phyloP scores from a whole-genome alignment of 2,329 filamentous ascomycete species.

The Xylariaceae sp. region DNA sequence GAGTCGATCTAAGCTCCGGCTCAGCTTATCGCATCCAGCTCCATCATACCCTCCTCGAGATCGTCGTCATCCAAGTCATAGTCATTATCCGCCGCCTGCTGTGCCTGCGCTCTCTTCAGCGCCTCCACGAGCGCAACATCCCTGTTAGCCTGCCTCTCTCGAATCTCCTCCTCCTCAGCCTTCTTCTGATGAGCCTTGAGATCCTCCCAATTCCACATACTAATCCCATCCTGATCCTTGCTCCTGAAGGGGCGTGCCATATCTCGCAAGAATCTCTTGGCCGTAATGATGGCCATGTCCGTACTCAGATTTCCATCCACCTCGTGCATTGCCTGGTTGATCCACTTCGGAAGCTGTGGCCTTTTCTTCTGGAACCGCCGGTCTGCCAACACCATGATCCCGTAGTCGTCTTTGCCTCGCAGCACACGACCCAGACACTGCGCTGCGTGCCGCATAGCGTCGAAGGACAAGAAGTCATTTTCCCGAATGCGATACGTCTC shows the following conservation, averaged over 20 bases:
- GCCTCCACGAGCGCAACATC: constrained; percentile 33
- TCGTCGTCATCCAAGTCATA: constrained; percentile 52
- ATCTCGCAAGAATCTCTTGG: constrained; percentile 81
- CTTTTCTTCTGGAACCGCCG: constrained; percentile 90
- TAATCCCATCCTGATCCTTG: constrained; percentile 85
- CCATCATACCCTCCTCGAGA: constrained; percentile 54
- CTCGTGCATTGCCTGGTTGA: constrained; percentile 80
- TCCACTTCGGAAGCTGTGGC: constrained; percentile 91
- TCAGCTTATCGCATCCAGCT: constrained; percentile 26
- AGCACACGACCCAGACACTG: constrained; percentile 94
- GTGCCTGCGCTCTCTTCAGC: constrained; percentile 24
- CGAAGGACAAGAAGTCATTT: constrained; percentile 96
- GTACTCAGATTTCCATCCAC: constrained; percentile 87
- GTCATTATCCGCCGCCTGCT: constrained; percentile 34
- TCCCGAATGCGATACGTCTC: constrained; percentile 96
- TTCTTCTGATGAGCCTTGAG: constrained; percentile 74
- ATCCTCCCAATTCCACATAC: constrained; percentile 82
- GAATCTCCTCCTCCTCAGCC: constrained; percentile 64
- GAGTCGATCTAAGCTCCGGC: too few relatives aligned
- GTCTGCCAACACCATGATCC: constrained; percentile 98
- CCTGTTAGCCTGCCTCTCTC: constrained; percentile 51
- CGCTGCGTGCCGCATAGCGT: constrained; percentile 98
- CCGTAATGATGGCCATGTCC: constrained; percentile 87
- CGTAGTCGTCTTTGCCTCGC: constrained; percentile 96
- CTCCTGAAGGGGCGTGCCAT: constrained; percentile 89